These are phyloP conservation scores for Pyrrhoderma noxium DNA, from an alignment of 1,284 basidiomycete species.

Conservation along the genomic window DNA sequence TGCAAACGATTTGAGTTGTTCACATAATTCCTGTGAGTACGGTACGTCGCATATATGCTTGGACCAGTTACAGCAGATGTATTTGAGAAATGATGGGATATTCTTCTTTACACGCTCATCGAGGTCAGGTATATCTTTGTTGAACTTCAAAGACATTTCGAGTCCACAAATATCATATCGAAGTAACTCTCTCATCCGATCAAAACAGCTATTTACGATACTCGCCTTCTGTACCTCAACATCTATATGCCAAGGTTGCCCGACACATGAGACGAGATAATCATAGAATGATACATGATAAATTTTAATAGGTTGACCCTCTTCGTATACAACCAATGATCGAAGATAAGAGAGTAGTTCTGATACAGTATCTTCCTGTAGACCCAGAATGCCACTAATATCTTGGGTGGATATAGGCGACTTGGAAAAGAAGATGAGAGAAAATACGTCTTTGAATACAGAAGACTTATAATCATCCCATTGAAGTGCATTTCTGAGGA, in stretches of 20 bases:
- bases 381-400: neutral
- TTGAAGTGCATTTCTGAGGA: neutral
- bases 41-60: neutral
- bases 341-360: neutral
- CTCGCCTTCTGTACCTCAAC: neutral
- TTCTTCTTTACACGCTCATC: neutral
- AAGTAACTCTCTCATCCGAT: conserved; percentile 6
- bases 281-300: neutral
- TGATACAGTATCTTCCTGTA: neutral
- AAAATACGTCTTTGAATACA: neutral
- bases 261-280: neutral
- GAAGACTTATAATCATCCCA: neutral
- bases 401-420: neutral
- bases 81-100: conserved; percentile 9
- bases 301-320: neutral
- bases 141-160: conserved; percentile 13
- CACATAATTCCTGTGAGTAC: neutral
- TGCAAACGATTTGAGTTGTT: neutral
- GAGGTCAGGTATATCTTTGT: conserved; percentile 17
- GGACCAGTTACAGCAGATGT: conserved; percentile 15
- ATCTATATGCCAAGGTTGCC: too few relatives aligned
- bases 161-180: conserved; percentile 21
- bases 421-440: neutral
- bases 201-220: conserved; percentile 21
- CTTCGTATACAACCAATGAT: neutral